Conservation (phyloP, 495 filamentous ascomycete genomes). For the Cetradonia linearis region DNA sequence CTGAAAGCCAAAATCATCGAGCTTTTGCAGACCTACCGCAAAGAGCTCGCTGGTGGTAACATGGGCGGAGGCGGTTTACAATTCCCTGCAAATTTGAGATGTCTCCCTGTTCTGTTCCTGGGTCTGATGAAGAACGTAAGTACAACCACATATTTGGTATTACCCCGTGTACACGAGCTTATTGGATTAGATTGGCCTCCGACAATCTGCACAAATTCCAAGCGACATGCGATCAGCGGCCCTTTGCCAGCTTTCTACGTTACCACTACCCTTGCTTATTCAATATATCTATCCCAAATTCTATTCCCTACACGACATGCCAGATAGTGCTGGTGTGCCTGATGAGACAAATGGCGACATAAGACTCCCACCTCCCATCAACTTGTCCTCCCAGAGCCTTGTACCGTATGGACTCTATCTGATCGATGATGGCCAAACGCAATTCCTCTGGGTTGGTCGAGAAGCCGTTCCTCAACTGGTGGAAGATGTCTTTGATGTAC, state of each 20-base stretch:
- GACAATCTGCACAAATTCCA: constrained; percentile 92
- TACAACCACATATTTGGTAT: neutral
- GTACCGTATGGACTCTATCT: constrained; percentile 94
- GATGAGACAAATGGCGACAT: constrained; percentile 81
- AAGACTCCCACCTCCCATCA: constrained; percentile 70
- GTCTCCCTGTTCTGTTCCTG: constrained; percentile 79
- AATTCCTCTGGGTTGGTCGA: constrained; percentile 94
- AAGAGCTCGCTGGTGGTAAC: constrained; percentile 91
- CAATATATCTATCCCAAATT: constrained; percentile 95
- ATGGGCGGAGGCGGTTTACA: constrained; percentile 87
- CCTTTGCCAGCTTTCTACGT: constrained; percentile 81
- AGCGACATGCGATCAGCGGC: constrained; percentile 91
- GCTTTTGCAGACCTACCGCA: constrained; percentile 86
- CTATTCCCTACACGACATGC: constrained; percentile 96
- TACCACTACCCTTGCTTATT: constrained; percentile 82
- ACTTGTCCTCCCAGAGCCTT: constrained; percentile 77
- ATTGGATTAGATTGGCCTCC: constrained; percentile 63
- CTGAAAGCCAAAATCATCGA: constrained; percentile 87
- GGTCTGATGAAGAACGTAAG: constrained; percentile 87
- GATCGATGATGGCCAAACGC: constrained; percentile 93
- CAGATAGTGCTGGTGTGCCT: constrained; percentile 79
- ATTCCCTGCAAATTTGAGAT: constrained; percentile 85
- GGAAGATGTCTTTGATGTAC: constrained; percentile 76
- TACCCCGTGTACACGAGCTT: constrained; percentile 20
- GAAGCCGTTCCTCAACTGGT: constrained; percentile 87